A percentile compares a stretch with the other conserved stretches of the same genome.
Evolutionary conservation across 1,284 basidiomycete genomes (phyloP).

Genomic region (Stereum hirsutum): DNA sequence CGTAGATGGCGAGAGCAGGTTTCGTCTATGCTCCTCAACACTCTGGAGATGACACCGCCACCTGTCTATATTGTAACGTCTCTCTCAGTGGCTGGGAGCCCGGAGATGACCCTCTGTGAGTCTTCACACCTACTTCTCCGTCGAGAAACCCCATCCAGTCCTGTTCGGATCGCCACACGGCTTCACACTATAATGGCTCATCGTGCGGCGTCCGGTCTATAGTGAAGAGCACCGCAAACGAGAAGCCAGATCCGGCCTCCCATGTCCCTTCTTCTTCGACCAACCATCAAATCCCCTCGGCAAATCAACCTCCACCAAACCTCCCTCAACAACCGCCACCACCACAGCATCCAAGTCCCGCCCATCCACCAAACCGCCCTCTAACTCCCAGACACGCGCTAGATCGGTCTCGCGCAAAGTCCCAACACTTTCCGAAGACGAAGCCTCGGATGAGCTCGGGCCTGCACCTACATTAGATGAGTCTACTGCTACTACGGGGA

Average conservation of each 20-base stretch:
- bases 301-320: slow-evolving; percentile 14
- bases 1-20: slow-evolving; percentile 75
- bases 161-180: no score
- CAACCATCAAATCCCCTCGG: slow-evolving; percentile 10
- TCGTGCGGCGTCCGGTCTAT: slow-evolving; percentile 4
- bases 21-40: slow-evolving; percentile 67
- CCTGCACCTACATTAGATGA: slow-evolving; percentile 14
- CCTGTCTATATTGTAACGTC: slow-evolving; percentile 71
- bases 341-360: slow-evolving; percentile 10
- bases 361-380: slow-evolving; percentile 11
- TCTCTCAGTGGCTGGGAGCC: slow-evolving; percentile 74
- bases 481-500: slow-evolving; percentile 2
- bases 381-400: no score
- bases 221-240: slow-evolving; percentile 63
- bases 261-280: slow-evolving; percentile 44
- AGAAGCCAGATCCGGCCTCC: slow-evolving; percentile 30
- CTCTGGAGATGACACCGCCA: slow-evolving; percentile 61
- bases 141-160: no score
- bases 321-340: no score
- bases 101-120: slow-evolving; percentile 72
- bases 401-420: slow-evolving; percentile 14
- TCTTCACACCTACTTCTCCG: slow-evolving; percentile 10
- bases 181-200: slow-evolving; percentile 3
- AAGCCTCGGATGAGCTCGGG: slow-evolving; percentile 3
- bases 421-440: neutral